Evolutionary conservation across 169 alveolate species (phyloP).

Genomic region (Blepharisma undulans): DNA sequence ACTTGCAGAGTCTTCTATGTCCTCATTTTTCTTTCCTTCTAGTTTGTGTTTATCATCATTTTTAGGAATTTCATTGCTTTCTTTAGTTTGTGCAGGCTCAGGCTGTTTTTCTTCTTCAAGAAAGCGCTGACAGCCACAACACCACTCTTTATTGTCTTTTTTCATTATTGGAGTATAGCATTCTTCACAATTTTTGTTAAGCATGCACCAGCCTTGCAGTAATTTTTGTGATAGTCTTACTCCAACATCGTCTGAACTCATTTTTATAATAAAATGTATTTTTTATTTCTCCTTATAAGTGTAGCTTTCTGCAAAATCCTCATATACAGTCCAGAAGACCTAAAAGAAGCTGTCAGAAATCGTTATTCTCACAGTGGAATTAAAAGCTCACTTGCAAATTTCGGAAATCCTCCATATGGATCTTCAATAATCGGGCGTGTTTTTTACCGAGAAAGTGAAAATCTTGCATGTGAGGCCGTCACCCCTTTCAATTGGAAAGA

Average conservation of each 20-base stretch:
- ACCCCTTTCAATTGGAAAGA: not conserved
- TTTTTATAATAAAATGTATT: not conserved
- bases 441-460: not conserved
- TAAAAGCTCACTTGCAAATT: conserved; percentile 27
- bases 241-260: conserved; percentile 6
- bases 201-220: conserved; percentile 37
- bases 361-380: not conserved
- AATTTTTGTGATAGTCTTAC: not conserved
- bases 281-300: not conserved
- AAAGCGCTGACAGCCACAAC: conserved; percentile 36
- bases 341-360: not conserved
- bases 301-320: not conserved
- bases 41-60: not conserved
- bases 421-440: not conserved
- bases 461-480: not conserved
- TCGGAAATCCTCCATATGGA: conserved; percentile 41
- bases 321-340: not conserved
- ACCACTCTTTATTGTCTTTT: conserved; percentile 12
- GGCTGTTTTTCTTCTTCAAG: not conserved
- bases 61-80: not conserved
- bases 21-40: not conserved
- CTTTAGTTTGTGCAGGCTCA: not conserved
- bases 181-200: not conserved
- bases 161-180: conserved; percentile 28
- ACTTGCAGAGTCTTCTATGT: not conserved